Conservation (phyloP, 371 early-diverging fungal species). For the Capillidium heterosporum region DNA sequence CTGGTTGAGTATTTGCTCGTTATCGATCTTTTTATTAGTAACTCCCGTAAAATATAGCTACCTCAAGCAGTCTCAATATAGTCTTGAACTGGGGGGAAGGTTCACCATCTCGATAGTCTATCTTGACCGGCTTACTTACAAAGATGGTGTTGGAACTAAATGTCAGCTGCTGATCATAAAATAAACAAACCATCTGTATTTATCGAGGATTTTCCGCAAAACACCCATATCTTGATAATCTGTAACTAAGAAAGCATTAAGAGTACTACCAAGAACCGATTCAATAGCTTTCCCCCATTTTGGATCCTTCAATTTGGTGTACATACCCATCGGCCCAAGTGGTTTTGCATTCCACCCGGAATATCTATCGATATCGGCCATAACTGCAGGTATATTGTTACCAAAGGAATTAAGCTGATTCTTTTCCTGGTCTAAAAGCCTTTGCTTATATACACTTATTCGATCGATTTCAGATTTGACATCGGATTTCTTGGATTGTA, state of each 20-base stretch:
- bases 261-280: conserved; percentile 33
- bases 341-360: conserved; percentile 40
- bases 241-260: conserved; percentile 64
- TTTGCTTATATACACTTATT: conserved; percentile 10
- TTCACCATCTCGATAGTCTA: conserved; percentile 52
- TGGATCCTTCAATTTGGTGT: conserved; percentile 37
- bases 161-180: not conserved
- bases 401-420: conserved; percentile 57
- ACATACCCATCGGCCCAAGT: conserved; percentile 70
- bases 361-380: conserved; percentile 35
- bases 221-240: conserved; percentile 39
- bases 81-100: conserved; percentile 43
- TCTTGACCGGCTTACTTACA: conserved; percentile 35
- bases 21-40: no score
- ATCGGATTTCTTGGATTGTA: not conserved
- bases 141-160: conserved; percentile 24
- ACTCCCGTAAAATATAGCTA: no score
- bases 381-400: conserved; percentile 36
- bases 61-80: conserved; percentile 41
- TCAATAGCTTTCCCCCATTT: conserved; percentile 52
- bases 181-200: conserved; percentile 18
- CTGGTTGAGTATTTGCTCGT: not conserved
- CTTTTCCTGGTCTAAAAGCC: conserved; percentile 29
- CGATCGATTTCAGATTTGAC: conserved; percentile 5
- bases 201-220: conserved; percentile 26